Evolutionary conservation across 331 rosid species (phyloP).

Genomic region (Malus hybrid): DNA sequence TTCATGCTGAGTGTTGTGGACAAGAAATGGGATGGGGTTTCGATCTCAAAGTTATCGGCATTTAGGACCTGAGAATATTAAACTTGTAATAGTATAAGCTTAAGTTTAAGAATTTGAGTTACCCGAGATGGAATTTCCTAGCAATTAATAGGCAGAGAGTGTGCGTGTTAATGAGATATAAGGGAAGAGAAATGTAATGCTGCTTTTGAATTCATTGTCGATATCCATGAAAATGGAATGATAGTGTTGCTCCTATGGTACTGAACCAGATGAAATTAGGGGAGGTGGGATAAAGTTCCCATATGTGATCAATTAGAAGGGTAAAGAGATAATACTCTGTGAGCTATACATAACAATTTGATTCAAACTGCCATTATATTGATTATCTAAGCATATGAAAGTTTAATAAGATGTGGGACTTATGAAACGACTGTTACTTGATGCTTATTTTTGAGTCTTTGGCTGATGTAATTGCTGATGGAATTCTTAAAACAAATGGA

Average conservation of each 20-base stretch:
- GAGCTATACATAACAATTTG: neutral
- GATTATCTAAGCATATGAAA: neutral
- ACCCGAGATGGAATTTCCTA: neutral
- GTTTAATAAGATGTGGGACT: neutral
- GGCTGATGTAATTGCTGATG: neutral
- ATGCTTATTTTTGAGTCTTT: conserved; percentile 3
- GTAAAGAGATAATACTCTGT: neutral
- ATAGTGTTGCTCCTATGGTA: neutral
- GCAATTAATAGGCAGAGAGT: neutral
- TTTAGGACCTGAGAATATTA: neutral
- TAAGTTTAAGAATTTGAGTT: neutral
- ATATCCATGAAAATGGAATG: neutral
- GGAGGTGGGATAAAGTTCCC: neutral
- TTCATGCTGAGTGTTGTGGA: neutral
- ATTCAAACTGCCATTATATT: neutral
- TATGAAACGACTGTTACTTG: neutral
- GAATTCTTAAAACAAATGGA: neutral
- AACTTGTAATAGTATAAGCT: neutral
- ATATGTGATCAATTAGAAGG: neutral
- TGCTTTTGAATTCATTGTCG: neutral
- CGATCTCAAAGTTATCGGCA: neutral
- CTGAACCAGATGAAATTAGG: neutral
- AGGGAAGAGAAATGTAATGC: neutral
- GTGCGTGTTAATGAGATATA: neutral
- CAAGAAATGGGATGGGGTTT: neutral